These are phyloP conservation scores for Ilex paraguariensis DNA, from an alignment of 305 asterid genomes.

Conservation along the genomic window DNA sequence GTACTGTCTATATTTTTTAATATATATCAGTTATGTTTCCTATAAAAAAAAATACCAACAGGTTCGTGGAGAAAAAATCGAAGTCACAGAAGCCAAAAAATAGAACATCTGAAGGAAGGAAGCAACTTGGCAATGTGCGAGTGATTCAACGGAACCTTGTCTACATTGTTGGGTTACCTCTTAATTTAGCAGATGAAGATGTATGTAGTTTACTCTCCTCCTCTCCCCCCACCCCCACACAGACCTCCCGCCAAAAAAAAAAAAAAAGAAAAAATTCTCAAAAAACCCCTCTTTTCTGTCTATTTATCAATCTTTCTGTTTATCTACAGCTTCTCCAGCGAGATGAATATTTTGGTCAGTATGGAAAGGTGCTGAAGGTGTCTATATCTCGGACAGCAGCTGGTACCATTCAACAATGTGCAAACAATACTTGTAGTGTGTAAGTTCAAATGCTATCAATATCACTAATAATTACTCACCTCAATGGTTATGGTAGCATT, in stretches of 20 bases:
- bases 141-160: constrained; percentile 95
- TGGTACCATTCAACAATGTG: constrained; percentile 87
- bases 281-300: not conserved
- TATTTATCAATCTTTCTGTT: constrained; percentile 13
- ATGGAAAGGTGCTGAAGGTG: constrained; percentile 90
- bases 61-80: constrained; percentile 60
- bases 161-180: constrained; percentile 91
- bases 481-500: no score
- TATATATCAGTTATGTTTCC: no score
- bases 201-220: constrained; percentile 24
- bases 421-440: constrained; percentile 97
- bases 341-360: constrained; percentile 80
- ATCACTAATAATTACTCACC: not conserved
- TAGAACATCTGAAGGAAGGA: constrained; percentile 78
- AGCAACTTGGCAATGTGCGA: constrained; percentile 82
- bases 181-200: constrained; percentile 87
- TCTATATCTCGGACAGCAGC: constrained; percentile 89
- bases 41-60: no score
- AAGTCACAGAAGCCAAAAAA: constrained; percentile 75
- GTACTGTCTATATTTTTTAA: no score
- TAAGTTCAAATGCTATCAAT: constrained; percentile 34
- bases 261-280: no score
- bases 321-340: constrained; percentile 71
- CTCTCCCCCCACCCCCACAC: not conserved
- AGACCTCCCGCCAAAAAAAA: no score